phyloP scores from a whole-genome alignment of 1,284 basidiomycete species.

The Xerocomus minutiporus region DNA sequence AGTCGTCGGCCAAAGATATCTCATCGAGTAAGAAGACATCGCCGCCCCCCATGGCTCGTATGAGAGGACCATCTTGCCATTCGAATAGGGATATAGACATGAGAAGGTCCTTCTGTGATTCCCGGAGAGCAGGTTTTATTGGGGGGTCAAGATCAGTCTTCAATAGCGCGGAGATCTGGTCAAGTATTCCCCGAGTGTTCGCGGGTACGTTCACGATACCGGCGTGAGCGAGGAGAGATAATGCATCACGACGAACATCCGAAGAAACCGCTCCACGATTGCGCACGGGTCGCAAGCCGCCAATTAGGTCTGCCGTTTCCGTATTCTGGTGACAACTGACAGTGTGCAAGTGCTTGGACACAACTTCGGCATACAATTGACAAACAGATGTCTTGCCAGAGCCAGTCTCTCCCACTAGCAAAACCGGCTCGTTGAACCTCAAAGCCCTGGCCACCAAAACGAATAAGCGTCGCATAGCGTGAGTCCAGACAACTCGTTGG shows the following conservation, averaged over 20 bases:
- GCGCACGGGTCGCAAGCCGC: slow-evolving; percentile 89
- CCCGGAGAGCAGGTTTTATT: slow-evolving; percentile 36
- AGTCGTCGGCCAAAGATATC: slow-evolving; percentile 97
- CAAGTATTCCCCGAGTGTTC: slow-evolving; percentile 37
- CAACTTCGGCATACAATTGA: slow-evolving; percentile 77
- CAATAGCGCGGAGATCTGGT: slow-evolving; percentile 35
- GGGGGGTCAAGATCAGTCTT: slow-evolving; percentile 30
- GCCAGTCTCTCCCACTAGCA: slow-evolving; percentile 98
- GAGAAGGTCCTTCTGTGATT: slow-evolving; percentile 42
- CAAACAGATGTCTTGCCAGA: slow-evolving; percentile 98
- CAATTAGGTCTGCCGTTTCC: slow-evolving; percentile 97
- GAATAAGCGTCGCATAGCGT: slow-evolving; percentile 89
- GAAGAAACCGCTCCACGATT: slow-evolving; percentile 58
- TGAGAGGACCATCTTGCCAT: slow-evolving; percentile 94
- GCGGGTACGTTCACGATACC: slow-evolving; percentile 34
- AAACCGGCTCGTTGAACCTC: slow-evolving; percentile 88
- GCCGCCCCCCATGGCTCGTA: slow-evolving; percentile 87
- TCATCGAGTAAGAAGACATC: slow-evolving; percentile 93
- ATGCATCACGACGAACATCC: slow-evolving; percentile 44
- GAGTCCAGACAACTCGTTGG: slow-evolving; percentile 79
- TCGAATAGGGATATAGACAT: slow-evolving; percentile 79
- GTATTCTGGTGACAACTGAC: slow-evolving; percentile 99
- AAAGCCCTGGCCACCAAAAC: slow-evolving; percentile 80
- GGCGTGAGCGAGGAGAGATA: slow-evolving; percentile 37
- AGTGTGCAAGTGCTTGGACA: slow-evolving; percentile 60